phyloP scores from a whole-genome alignment of 768 basidiomycete genomes.

The Phaffia tasmanica region DNA sequence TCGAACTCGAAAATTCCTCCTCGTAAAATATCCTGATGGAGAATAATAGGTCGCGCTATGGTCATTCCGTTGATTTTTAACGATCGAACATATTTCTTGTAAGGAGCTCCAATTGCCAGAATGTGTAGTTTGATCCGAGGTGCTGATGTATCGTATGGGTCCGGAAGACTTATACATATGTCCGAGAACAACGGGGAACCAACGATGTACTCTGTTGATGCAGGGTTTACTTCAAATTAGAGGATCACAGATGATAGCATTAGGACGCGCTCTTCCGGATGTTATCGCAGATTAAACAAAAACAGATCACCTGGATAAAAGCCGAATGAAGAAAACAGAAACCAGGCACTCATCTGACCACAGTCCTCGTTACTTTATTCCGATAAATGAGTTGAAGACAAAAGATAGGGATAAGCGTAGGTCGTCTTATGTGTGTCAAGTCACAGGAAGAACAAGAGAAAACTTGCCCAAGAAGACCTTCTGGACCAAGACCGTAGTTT shows the following conservation, averaged over 20 bases:
- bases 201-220: slow-evolving; percentile 61
- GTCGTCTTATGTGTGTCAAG: not conserved
- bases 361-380: slow-evolving; percentile 66
- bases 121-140: slow-evolving; percentile 44
- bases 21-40: slow-evolving; percentile 50
- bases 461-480: slow-evolving; percentile 43
- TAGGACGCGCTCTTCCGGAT: not conserved
- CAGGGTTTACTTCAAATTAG: slow-evolving; percentile 53
- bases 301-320: slow-evolving; percentile 50
- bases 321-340: slow-evolving; percentile 66
- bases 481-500: slow-evolving; percentile 33
- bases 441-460: slow-evolving; percentile 27
- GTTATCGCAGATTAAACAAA: not conserved
- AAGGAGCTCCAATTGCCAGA: slow-evolving; percentile 48
- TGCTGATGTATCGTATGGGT: slow-evolving; percentile 19
- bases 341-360: slow-evolving; percentile 86
- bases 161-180: slow-evolving; percentile 50
- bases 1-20: slow-evolving; percentile 54
- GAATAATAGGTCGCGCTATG: slow-evolving; percentile 46
- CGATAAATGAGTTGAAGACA: not conserved
- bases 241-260: not conserved
- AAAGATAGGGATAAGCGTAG: slow-evolving; percentile 6
- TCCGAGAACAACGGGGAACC: slow-evolving; percentile 53
- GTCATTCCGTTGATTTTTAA: slow-evolving; percentile 49
- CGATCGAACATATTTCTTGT: slow-evolving; percentile 52